Evolutionary conservation across 2,329 filamentous ascomycete genomes (phyloP), one percentile per base, ranked within the genome.

Genomic region (Scolecobasidium constrictum): DNA sequence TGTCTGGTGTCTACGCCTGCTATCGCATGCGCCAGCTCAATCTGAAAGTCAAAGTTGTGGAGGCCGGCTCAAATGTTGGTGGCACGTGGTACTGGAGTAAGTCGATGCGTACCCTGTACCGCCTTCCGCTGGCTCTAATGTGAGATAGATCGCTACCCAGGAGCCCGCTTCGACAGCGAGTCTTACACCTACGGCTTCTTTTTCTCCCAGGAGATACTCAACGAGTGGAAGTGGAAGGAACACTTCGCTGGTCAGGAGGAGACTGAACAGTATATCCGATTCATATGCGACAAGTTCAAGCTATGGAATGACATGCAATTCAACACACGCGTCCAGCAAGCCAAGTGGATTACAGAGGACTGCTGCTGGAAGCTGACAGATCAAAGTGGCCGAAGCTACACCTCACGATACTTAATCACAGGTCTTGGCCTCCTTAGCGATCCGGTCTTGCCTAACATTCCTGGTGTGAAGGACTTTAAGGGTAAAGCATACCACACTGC

Each of bases 221-320:
- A 64, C 31, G 63, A 66, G 43, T 69, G 65, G 3, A 62, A 70
- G 48, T 77, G 75, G 75, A 69, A 69, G 1, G 59, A 72, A n/a
- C 65, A 75, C 41, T 78, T 76, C 50, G 71, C 75, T 0, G 70
- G 71, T 0, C 75, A 79, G 49, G 72, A 77, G 51, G 75, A 79
- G 52, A 75, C 78, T 15, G 60, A 74, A 23, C 63, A 60, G 7
- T 74, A 75, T 47, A 64, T 73, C 16, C 60, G 68, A 40, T 58
- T 56, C 1, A 58, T 76, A 9, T 74, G 73, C 4, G 62, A 71
- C 45, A 70, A 75, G 45, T 72, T 72, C 51, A 57, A 67, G 4
- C 64, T 79, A 0, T 74, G 71, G 52, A 65, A 66, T 42, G 69
- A 78, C 51, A 71, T 77, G 28, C 66, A 72, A 1, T 78, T 79